Evolutionary conservation across 441 rosid species (phyloP).

Genomic region (Eruca vesicaria): DNA sequence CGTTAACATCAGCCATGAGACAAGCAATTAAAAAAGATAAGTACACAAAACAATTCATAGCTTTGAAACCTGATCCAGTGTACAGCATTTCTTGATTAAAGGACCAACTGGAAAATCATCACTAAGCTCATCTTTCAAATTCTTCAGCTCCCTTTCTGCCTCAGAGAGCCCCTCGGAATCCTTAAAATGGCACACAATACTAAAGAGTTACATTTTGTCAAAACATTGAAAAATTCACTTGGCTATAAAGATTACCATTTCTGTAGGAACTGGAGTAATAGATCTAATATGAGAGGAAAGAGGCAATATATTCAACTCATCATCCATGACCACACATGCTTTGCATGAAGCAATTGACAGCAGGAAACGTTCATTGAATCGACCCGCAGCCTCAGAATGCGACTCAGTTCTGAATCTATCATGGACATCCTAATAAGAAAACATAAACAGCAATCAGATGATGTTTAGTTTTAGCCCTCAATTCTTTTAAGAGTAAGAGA

Average conservation of each 20-base stretch:
- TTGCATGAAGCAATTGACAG: slow-evolving; percentile 91
- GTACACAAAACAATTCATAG: slow-evolving; percentile 5
- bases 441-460: slow-evolving; percentile 38
- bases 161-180: slow-evolving; percentile 94
- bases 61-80: slow-evolving; percentile 87
- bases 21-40: slow-evolving; percentile 21
- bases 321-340: slow-evolving; percentile 94
- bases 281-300: slow-evolving; percentile 91
- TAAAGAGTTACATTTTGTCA: not conserved
- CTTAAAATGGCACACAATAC: slow-evolving; percentile 37
- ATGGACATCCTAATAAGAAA: slow-evolving; percentile 92
- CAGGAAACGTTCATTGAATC: slow-evolving; percentile 91
- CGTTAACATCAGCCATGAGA: slow-evolving; percentile 24
- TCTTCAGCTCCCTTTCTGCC: slow-evolving; percentile 73
- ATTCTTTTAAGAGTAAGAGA: slow-evolving; percentile 67
- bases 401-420: slow-evolving; percentile 96
- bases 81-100: slow-evolving; percentile 84
- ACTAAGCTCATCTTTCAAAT: slow-evolving; percentile 80
- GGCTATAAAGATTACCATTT: slow-evolving; percentile 52
- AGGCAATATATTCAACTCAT: slow-evolving; percentile 89
- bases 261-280: slow-evolving; percentile 53
- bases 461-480: slow-evolving; percentile 51
- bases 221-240: no score
- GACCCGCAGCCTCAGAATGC: slow-evolving; percentile 79
- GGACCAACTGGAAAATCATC: slow-evolving; percentile 96